Evolutionary conservation across 1,284 basidiomycete genomes (phyloP).

Genomic region (Rhodotorula sp.): DNA sequence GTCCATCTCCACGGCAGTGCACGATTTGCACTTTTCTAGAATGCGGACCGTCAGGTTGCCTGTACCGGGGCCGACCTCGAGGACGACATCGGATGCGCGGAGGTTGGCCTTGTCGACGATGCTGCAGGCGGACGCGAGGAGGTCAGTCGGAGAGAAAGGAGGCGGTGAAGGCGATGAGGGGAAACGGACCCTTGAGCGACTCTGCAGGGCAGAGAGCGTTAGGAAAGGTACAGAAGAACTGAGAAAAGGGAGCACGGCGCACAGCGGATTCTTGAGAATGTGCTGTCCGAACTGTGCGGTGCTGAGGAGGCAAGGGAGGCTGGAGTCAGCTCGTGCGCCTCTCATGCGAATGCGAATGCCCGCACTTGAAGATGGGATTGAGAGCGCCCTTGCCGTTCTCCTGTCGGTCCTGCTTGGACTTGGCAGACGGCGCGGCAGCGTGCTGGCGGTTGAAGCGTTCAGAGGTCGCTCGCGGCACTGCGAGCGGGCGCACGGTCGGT

Average conservation of each 20-base stretch:
- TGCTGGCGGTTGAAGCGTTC: constrained; percentile 39
- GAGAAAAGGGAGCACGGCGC: constrained; percentile 68
- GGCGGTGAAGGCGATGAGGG: background rate
- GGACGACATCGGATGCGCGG: constrained; percentile 90
- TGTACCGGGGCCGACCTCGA: constrained; percentile 98
- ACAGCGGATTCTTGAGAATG: constrained; percentile 91
- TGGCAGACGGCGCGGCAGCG: constrained; percentile 13
- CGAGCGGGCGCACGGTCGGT: constrained; percentile 39
- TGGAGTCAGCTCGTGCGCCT: constrained; percentile 5
- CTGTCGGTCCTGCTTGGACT: constrained; percentile 17
- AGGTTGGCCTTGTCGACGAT: constrained; percentile 74
- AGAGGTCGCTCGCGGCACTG: constrained; percentile 77
- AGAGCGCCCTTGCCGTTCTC: constrained; percentile 38
- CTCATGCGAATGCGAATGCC: background rate
- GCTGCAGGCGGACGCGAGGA: background rate
- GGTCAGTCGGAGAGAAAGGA: background rate
- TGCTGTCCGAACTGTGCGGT: constrained; percentile 86
- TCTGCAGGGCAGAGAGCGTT: constrained; percentile 1
- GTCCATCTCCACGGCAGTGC: constrained; percentile 96
- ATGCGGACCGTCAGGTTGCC: constrained; percentile 96
- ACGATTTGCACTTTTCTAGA: constrained; percentile 87
- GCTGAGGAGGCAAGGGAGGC: constrained; percentile 18
- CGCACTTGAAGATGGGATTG: constrained; percentile 48
- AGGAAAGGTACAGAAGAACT: background rate
- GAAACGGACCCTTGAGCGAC: constrained; percentile 37